Evolutionary conservation across 441 rosid species (phyloP), one percentile per base, ranked within the genome.

Genomic region (Mallotus repandus): DNA sequence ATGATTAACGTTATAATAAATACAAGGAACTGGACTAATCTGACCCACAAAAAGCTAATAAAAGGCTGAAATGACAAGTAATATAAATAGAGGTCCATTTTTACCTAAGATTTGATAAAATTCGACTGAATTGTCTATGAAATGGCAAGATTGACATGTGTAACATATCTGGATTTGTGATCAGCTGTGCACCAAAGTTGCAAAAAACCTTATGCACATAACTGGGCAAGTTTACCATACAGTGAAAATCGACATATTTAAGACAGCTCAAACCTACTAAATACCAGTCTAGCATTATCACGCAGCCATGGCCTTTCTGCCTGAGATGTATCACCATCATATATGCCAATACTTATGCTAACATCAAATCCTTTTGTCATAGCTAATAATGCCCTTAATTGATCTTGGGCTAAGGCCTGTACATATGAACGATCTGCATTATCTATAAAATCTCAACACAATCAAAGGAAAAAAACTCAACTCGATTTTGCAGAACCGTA

Each of bases 361-460:
- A 76, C 73, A 81, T 79, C 87, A 75, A 81, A 84, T 67, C 81
- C 89, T 74, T 85, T 77, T 67, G 81, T 77, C 84, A 93, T 82
- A 76, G 71, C 69, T 67, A 83, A 74, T 78, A 91, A 83, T 48
- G 92, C 92, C 86, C 95, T 89, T 52, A 89, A 85, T 74, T 96
- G 99, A 84, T 96, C 99, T 83, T 96, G 99, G 66, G 99, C 97
- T 82, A 96, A 82, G 79, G 99, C 99, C 99, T 96, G 76, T 71
- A 82, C 70, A 66, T 74, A 78, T 70, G 66, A 80, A 79, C 56
- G 77, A 58, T 21, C 57, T 50, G 18, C 38, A 77, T 38, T 70
- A 68, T 56, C 29, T 65, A 69, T 48, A 50, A 46, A 76, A 72
- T 70, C 54, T 10, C 72, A 2, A 22, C 60, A 32, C 32, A 66